A percentile compares a stretch with the other conserved stretches of the same genome.
phyloP scores from a whole-genome alignment of 768 basidiomycete genomes.

The Rickenella mellea region DNA sequence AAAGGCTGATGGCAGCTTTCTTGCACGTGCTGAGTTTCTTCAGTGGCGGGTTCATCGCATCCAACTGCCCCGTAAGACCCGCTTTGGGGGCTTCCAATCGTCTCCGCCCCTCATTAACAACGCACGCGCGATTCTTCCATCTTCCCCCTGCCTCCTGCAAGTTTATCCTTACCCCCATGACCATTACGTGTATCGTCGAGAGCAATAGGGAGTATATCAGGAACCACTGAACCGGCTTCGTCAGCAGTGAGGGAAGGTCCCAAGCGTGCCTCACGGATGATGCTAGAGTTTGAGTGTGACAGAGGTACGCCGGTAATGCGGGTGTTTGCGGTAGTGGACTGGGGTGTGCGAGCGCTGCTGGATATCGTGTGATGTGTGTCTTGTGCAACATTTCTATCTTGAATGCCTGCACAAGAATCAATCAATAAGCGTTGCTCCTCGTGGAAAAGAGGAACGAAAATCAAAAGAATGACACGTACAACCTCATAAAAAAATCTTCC shows the following conservation, averaged over 20 bases:
- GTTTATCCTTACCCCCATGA: conserved; percentile 56
- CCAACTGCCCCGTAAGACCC: conserved; percentile 33
- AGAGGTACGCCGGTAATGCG: conserved; percentile 55
- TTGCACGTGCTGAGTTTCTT: conserved; percentile 21
- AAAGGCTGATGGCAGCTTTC: conserved; percentile 38
- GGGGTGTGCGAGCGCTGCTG: conserved; percentile 63
- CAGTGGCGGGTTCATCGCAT: conserved; percentile 28
- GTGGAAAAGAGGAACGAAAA: conserved; percentile 5
- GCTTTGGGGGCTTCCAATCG: conserved; percentile 73
- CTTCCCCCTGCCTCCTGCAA: conserved; percentile 40
- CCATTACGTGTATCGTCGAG: conserved; percentile 60
- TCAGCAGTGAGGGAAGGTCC: conserved; percentile 89
- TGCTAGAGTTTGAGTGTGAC: conserved; percentile 56
- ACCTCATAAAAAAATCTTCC: conserved; percentile 53
- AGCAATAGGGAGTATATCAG: conserved; percentile 91
- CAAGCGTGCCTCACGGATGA: conserved; percentile 75
- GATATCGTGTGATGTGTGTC: conserved; percentile 73
- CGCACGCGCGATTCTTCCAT: conserved; percentile 65
- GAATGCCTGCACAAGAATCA: conserved; percentile 60
- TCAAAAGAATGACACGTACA: conserved; percentile 35
- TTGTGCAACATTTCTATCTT: conserved; percentile 65
- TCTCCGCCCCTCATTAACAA: conserved; percentile 71
- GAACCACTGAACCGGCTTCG: conserved; percentile 94
- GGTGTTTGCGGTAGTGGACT: conserved; percentile 40
- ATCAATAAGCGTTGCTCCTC: conserved; percentile 5